These are phyloP conservation scores for Melanogaster broomeanus DNA, from an alignment of 768 basidiomycete genomes.

Conservation along the genomic window DNA sequence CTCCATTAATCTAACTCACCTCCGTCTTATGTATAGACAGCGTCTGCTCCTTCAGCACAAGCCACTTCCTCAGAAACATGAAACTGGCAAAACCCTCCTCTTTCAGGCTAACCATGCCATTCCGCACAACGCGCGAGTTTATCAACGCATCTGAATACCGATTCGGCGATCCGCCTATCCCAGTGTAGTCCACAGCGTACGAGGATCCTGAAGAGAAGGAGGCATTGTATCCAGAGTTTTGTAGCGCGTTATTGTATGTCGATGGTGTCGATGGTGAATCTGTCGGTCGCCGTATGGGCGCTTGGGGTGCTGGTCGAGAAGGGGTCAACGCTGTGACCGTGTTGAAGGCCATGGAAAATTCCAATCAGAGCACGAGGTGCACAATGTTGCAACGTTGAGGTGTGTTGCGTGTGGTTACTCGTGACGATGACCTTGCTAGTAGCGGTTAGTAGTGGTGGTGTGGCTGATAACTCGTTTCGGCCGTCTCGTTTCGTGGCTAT, in stretches of 20 bases:
- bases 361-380: constrained; percentile 17
- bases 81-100: constrained; percentile 93
- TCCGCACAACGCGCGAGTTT: constrained; percentile 54
- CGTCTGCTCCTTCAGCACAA: constrained; percentile 79
- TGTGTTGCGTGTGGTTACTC: not conserved
- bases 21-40: constrained; percentile 90
- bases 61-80: constrained; percentile 90
- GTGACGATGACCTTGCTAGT: not conserved
- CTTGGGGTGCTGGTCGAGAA: constrained; percentile 75
- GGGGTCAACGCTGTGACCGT: constrained; percentile 67
- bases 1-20: constrained; percentile 47
- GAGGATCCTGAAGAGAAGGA: constrained; percentile 62
- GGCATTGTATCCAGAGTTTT: constrained; percentile 58
- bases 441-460: not conserved
- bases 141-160: constrained; percentile 40
- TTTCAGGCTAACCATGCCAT: constrained; percentile 83
- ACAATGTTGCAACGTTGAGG: not conserved
- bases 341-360: constrained; percentile 47
- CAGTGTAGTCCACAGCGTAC: constrained; percentile 68
- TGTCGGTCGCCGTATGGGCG: constrained; percentile 51
- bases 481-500: not conserved
- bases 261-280: constrained; percentile 33
- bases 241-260: constrained; percentile 42
- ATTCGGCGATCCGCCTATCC: constrained; percentile 80
- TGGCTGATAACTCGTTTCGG: not conserved